These are phyloP conservation scores for Pseudotsuga menziesii DNA, from an alignment of 75 land plant genomes.

Conservation along the genomic window DNA sequence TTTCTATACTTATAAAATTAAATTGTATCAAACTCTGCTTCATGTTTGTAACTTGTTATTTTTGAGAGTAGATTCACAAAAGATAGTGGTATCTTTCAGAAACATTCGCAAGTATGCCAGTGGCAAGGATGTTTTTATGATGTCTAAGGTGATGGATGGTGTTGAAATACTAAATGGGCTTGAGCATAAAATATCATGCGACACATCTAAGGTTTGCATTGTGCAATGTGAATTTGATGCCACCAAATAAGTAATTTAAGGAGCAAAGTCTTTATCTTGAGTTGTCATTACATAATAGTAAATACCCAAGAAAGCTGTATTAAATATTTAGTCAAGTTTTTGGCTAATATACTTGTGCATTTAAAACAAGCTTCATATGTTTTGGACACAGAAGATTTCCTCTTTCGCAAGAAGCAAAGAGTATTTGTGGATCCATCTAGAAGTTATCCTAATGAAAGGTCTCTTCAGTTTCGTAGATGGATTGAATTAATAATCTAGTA, in stretches of 20 bases:
- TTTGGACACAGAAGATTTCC: slow-evolving; percentile 83
- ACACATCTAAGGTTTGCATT: slow-evolving; percentile 72
- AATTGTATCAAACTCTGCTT: neutral
- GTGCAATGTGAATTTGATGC: neutral
- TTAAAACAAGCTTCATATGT: slow-evolving; percentile 74
- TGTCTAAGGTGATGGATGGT: slow-evolving; percentile 38
- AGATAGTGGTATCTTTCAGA: slow-evolving; percentile 28
- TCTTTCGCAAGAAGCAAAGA: slow-evolving; percentile 23
- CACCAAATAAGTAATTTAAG: neutral
- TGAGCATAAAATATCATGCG: slow-evolving; percentile 79
- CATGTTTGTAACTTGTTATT: neutral
- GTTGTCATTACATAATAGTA: neutral
- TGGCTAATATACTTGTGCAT: neutral
- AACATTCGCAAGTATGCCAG: slow-evolving; percentile 35
- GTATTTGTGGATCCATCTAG: too few relatives aligned
- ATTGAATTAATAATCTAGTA: too few relatives aligned
- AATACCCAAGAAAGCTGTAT: neutral
- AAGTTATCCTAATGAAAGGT: too few relatives aligned
- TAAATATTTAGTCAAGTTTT: neutral
- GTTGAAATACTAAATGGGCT: slow-evolving; percentile 54
- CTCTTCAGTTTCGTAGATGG: too few relatives aligned
- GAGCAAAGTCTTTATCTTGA: neutral
- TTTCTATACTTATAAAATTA: neutral
- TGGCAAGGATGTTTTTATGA: slow-evolving; percentile 29
- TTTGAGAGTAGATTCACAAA: neutral